Evolutionary conservation across 2,329 filamentous ascomycete species (phyloP).

Genomic region (Sporothrix brasiliensis): DNA sequence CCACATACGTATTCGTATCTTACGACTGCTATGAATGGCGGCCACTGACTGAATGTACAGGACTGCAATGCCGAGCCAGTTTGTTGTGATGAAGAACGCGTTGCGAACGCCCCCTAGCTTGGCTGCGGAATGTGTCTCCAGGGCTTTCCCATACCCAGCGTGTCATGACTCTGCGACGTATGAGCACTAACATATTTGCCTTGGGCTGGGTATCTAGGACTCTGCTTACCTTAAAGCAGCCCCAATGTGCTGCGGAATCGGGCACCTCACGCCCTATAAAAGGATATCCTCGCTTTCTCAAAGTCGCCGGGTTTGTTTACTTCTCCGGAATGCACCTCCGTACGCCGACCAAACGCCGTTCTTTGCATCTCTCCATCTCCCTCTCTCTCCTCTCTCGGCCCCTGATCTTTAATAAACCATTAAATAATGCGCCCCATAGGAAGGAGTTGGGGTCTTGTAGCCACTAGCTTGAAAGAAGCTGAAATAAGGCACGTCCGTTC

Average conservation of each 20-base stretch:
- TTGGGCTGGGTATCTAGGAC: neutral
- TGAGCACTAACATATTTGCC: too few relatives aligned
- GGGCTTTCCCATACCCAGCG: neutral
- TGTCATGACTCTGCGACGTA: neutral
- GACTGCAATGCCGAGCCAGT: neutral
- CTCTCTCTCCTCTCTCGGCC: neutral
- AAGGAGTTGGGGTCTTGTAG: too few relatives aligned
- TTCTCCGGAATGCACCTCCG: too few relatives aligned
- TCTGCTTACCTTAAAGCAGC: neutral
- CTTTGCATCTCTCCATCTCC: neutral
- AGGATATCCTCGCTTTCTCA: neutral
- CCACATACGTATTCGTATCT: too few relatives aligned
- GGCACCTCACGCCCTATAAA: neutral
- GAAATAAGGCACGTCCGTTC: constrained; percentile 5
- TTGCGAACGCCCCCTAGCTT: neutral
- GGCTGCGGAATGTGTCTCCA: neutral
- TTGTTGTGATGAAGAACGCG: neutral
- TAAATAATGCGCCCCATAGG: constrained; percentile 3
- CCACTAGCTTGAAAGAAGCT: neutral
- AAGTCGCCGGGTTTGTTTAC: neutral
- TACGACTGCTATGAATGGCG: too few relatives aligned
- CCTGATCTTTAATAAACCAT: constrained; percentile 10
- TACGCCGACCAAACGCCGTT: neutral
- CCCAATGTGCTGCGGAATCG: constrained; percentile 9
- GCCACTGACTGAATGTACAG: too few relatives aligned